Conservation (phyloP, 768 basidiomycete species). For the Leccinum subgranulosum region DNA sequence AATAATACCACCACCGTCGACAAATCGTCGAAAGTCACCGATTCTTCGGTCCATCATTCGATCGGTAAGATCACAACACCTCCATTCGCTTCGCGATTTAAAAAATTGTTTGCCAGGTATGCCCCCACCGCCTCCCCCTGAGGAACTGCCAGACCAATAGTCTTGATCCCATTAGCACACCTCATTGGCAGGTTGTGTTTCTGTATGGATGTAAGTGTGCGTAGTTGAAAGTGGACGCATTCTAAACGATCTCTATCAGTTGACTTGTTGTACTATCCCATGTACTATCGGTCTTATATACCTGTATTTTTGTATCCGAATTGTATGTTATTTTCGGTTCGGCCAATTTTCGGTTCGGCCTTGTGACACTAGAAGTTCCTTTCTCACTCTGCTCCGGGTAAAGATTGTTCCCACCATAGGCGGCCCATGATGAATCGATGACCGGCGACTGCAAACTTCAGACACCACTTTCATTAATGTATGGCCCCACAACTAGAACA, state of each 20-base stretch:
- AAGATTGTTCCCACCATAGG: background rate
- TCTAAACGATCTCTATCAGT: background rate
- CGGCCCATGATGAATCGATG: background rate
- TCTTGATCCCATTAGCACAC: background rate
- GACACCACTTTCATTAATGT: too few species aligned
- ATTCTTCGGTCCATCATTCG: constrained; percentile 25
- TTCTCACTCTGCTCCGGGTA: background rate
- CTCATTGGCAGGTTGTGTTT: background rate
- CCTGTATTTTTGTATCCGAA: background rate
- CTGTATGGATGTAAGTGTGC: background rate
- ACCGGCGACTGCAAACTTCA: background rate
- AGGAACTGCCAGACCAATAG: background rate
- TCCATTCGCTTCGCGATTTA: background rate
- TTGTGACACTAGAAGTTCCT: background rate
- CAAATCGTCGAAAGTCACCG: constrained; percentile 12
- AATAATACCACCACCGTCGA: constrained; percentile 19
- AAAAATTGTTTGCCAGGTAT: background rate
- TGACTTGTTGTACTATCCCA: background rate
- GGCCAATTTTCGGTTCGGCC: background rate
- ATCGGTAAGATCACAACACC: constrained; percentile 12
- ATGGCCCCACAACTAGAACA: too few species aligned
- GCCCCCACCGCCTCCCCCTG: constrained; percentile 1
- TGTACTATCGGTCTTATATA: background rate
- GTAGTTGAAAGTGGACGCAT: background rate
- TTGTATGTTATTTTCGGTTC: background rate